Conservation (phyloP, 345 rosid species). For the Pseudoturritis turrita region DNA sequence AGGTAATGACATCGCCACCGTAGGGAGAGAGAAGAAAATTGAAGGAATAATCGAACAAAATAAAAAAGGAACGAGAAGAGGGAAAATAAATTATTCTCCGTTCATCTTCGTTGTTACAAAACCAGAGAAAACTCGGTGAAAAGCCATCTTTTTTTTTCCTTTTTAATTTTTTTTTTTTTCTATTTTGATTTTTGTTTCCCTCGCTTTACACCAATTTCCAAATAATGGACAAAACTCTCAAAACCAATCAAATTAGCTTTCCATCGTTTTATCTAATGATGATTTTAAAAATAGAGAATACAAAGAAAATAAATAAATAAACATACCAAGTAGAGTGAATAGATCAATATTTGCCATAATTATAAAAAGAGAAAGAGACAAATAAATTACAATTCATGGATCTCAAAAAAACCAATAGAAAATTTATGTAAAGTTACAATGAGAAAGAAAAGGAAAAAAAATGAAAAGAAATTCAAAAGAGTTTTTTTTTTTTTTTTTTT, state of each 20-base stretch:
- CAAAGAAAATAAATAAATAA: neutral
- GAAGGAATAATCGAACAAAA: neutral
- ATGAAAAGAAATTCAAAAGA: neutral
- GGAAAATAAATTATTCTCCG: conserved; percentile 15
- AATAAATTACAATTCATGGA: conserved; percentile 16
- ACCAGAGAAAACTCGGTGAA: conserved; percentile 11
- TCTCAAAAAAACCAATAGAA: neutral
- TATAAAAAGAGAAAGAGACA: neutral
- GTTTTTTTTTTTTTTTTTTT: neutral
- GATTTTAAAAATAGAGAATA: conserved; percentile 9
- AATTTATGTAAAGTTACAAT: conserved; percentile 1
- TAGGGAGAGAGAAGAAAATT: neutral
- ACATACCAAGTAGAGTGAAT: neutral
- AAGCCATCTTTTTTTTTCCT: neutral
- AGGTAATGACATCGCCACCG: conserved; percentile 30
- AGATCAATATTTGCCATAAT: conserved; percentile 5
- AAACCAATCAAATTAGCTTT: conserved; percentile 6
- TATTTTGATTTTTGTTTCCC: neutral
- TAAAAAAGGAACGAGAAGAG: neutral
- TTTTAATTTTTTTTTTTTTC: neutral
- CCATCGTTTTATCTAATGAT: neutral
- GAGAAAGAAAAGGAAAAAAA: neutral
- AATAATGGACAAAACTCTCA: neutral
- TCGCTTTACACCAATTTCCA: conserved; percentile 11
- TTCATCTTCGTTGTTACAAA: conserved; percentile 19